A percentile compares a stretch with the other conserved stretches of the same genome.
phyloP scores from a whole-genome alignment of 768 basidiomycete species.

The Lentinus tigrinus region DNA sequence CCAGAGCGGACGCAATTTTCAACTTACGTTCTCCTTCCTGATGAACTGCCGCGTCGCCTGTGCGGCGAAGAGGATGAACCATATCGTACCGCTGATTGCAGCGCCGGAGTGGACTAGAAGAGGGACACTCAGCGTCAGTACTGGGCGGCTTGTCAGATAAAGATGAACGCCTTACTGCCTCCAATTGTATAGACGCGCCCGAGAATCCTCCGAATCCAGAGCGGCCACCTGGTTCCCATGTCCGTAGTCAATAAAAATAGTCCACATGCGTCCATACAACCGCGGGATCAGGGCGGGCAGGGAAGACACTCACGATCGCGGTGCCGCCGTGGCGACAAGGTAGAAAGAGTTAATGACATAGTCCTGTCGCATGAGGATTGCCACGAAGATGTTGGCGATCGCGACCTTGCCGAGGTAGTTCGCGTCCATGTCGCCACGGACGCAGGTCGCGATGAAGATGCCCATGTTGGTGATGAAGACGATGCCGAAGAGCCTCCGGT shows the following conservation, averaged over 20 bases:
- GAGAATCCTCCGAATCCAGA: constrained; percentile 48
- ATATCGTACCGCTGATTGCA: constrained; percentile 50
- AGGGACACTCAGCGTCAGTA: background rate
- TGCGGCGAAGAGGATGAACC: constrained; percentile 48
- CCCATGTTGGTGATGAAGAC: constrained; percentile 49
- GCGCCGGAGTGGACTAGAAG: constrained; percentile 46
- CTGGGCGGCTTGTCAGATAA: background rate
- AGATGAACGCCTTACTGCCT: constrained; percentile 33
- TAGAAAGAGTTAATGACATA: constrained; percentile 57
- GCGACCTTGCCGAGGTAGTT: constrained; percentile 33
- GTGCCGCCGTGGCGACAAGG: constrained; percentile 46
- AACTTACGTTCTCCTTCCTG: constrained; percentile 34
- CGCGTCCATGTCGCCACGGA: constrained; percentile 29
- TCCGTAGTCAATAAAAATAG: background rate
- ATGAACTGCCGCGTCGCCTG: constrained; percentile 49
- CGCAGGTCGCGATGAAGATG: constrained; percentile 41
- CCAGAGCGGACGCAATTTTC: background rate
- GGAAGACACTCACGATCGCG: constrained; percentile 39
- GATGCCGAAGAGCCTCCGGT: constrained; percentile 50
- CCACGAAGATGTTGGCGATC: constrained; percentile 41
- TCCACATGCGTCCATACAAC: background rate
- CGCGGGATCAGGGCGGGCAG: background rate
- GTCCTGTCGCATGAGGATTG: constrained; percentile 43
- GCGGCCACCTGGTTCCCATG: constrained; percentile 41
- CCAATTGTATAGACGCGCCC: constrained; percentile 57